Evolutionary conservation across 257 asterid genomes (phyloP), one percentile per base, ranked within the genome.

Genomic region (Leptodermis oblonga): DNA sequence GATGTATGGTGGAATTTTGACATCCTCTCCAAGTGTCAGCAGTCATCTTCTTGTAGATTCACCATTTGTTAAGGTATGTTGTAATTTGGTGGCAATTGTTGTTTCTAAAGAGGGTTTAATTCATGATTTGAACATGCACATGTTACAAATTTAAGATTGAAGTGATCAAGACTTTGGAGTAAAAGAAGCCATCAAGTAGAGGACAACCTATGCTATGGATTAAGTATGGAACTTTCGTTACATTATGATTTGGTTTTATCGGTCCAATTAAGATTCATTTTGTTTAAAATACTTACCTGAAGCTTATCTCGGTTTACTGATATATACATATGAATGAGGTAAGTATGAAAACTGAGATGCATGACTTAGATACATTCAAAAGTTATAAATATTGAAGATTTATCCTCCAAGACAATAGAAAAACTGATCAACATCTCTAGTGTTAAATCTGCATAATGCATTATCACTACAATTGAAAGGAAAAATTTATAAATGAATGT

Each of bases 41-140:
- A 85, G 88, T 78, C 98, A 92, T 83, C 91, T 92, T 70, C 97
- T 92, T 69, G 83, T 90, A 7, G 97, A 90, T 86, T 90, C 96
- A 71, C 97, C 97, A 34, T 83, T 82, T 82, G 93, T 92, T 78
- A 87, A 82, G 98, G 98, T 92, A 78, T 41, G 48, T 22, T n/a
- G 43, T 10, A 59, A 7, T 36, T 65, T 73, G 23, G 52, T 31
- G 62, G 25, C 68, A 23, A 61, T 66, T 48, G 18, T 13, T 20
- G 7, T 62, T 70, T 41, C 41, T 73, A n/a, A n/a, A 3, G 9
- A 22, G 25, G 31, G 64, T 17, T 12, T n/a, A 31, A 17, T 69
- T 23, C 15, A 33, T 70, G 20, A 30, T 51, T 64, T 25, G 46
- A 31, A 42, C 2, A 26, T 11, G 20, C 55, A 5, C 3, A 10